These are phyloP conservation scores for Talaromyces sp. DNA, from an alignment of 2,329 filamentous ascomycete species.

Conservation along the genomic window DNA sequence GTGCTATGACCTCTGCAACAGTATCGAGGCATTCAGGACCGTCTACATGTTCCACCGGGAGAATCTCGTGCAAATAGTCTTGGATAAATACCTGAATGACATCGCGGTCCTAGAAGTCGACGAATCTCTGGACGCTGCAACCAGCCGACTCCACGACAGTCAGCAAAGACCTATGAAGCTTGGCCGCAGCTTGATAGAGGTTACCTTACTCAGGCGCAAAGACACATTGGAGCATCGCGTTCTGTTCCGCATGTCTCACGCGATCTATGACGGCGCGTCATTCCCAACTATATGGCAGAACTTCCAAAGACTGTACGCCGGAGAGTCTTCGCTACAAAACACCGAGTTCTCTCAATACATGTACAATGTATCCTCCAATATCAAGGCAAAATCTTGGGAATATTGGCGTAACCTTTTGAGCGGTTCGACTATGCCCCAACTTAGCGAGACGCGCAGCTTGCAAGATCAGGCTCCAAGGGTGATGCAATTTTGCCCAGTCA, in stretches of 20 bases:
- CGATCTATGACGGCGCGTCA: not conserved
- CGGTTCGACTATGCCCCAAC: not conserved
- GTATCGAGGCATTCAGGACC: not conserved
- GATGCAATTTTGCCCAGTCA: not conserved
- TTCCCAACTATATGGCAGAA: not conserved
- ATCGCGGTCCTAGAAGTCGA: not conserved
- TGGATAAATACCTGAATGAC: not conserved
- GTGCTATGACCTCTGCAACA: not conserved
- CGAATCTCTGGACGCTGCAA: not conserved
- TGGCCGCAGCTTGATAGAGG: not conserved
- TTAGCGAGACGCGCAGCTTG: not conserved
- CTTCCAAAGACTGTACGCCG: not conserved
- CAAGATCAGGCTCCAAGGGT: not conserved
- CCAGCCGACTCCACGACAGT: not conserved
- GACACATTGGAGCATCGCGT: not conserved
- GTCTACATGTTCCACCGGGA: not conserved
- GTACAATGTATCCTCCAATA: not conserved
- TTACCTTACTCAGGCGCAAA: not conserved
- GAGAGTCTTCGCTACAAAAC: not conserved
- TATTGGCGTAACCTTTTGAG: not conserved
- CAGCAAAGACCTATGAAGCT: not conserved
- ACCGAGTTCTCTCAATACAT: not conserved
- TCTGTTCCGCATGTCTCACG: not conserved
- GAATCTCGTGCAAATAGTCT: not conserved
- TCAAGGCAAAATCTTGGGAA: not conserved